Evolutionary conservation across 805 yeast genomes (phyloP), one percentile per base, ranked within the genome.

Genomic region (Lachancea lanzarotensis): DNA sequence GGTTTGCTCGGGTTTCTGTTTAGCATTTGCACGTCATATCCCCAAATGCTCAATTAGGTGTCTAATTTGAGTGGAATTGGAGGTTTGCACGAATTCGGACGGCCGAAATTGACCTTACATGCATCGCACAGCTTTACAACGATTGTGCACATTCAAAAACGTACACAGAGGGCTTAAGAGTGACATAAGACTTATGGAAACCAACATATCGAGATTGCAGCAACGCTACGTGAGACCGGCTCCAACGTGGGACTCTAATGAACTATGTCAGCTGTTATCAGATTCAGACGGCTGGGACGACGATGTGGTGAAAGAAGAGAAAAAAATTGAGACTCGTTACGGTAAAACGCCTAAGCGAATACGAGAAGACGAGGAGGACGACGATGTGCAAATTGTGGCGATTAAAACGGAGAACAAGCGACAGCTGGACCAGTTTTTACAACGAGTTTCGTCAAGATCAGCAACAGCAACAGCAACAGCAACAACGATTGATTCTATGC

Each of bases 231-330:
- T 18, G 12, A 41, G 35, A 18, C 45, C 39, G 2, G 35, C 35
- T 7, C 35, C 35, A 17, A 41, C 45, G 7, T 41, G 45, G 45
- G 45, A 41, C 16, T 22, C 32, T 3, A 34, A 19, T 13, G 45
- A 53, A 11, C 40, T 56, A 34, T 49, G 50, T 25, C 52, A 46
- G 10, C 48, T 57, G 12, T 40, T 55, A 13, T 54, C 61, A 12
- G 61, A 55, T 38, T 50, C 57, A 5, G 62, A 53, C 36, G 63
- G 57, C n/a, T 59, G 58, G 60, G 55, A 53, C 27, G 55, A 53
- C 27, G 53, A 51, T 20, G 4, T 29, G 31, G 11, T 40, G 22
- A 30, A 30, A 12, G 43, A 31, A 20, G 12, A 32, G 34, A 16
- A 12, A 32, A 49, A 40, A 22, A 8, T 22, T 22, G 25, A 22